Conservation (phyloP, 2,329 filamentous ascomycete species). For the Botrytis cinerea region DNA sequence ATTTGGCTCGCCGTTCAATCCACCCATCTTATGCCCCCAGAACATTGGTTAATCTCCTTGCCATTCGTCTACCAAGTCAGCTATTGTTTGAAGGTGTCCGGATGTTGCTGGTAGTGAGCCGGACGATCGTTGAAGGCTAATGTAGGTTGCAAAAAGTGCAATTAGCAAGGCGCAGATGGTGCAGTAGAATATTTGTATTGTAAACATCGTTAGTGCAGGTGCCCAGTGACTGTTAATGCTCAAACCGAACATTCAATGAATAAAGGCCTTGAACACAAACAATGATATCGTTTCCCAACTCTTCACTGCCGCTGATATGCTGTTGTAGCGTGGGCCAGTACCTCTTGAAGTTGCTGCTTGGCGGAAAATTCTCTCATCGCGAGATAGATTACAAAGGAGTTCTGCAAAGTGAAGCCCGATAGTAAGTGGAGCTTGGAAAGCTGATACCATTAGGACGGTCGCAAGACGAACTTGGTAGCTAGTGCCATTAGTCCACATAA, state of each 20-base stretch:
- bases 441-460: background rate
- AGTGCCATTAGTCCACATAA: background rate
- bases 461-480: background rate
- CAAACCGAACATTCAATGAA: background rate
- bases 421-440: background rate
- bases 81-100: background rate
- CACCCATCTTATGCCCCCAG: background rate
- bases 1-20: background rate
- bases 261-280: background rate
- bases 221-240: background rate
- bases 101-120: background rate
- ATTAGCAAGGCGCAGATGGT: background rate
- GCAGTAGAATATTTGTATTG: background rate
- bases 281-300: background rate
- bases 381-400: background rate
- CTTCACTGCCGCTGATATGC: no score
- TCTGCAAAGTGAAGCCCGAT: background rate
- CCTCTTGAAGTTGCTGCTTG: background rate
- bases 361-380: background rate
- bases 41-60: background rate
- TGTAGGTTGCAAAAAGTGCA: background rate
- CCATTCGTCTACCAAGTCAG: background rate
- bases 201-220: background rate
- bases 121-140: background rate
- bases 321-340: background rate